Conservation (phyloP, 2,329 filamentous ascomycete species). For the Cladophialophora immunda region DNA sequence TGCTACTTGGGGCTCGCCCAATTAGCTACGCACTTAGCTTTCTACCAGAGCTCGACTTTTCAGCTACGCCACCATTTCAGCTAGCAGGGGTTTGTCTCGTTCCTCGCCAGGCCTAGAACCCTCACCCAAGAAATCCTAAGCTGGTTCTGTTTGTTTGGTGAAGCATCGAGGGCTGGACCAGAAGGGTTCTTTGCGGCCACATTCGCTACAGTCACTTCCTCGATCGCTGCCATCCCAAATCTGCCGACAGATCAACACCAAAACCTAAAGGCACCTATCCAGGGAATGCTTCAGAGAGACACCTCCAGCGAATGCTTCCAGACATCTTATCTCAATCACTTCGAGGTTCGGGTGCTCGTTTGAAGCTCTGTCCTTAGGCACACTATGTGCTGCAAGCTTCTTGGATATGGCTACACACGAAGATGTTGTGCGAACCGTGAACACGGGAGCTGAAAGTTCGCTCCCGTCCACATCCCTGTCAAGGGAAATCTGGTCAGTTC, state of each 20-base stretch:
- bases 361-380: neutral
- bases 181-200: neutral
- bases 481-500: neutral
- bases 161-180: neutral
- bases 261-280: neutral
- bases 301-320: neutral
- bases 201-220: slow-evolving; percentile 4
- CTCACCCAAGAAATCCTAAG: neutral
- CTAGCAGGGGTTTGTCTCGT: slow-evolving; percentile 1
- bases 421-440: neutral
- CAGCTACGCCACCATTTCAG: slow-evolving; percentile 23
- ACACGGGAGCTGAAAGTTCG: neutral
- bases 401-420: neutral
- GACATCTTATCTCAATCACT: neutral
- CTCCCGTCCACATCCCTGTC: neutral
- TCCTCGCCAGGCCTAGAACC: slow-evolving; percentile 15
- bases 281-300: neutral
- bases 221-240: neutral
- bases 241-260: no score
- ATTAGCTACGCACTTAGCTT: neutral
- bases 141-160: neutral
- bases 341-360: neutral
- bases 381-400: neutral
- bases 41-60: neutral
- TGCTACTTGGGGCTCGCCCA: no score